phyloP scores from a whole-genome alignment of 2,329 filamentous ascomycete genomes.

The Tolypocladium tundrense region DNA sequence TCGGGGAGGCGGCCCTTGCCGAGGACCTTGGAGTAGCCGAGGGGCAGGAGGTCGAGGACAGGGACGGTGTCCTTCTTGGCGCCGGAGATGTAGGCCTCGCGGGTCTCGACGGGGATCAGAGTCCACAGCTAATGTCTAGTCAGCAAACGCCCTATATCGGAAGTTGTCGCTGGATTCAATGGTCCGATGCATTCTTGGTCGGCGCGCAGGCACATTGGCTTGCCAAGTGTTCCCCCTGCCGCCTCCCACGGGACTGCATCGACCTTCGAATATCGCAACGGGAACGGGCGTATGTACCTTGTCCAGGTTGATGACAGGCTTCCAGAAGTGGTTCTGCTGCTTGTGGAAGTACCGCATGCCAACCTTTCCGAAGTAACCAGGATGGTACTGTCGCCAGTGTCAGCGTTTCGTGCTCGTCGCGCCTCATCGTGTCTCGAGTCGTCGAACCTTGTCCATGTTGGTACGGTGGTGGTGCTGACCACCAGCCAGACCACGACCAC shows the following conservation, averaged over 20 bases:
- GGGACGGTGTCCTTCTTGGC: slow-evolving; percentile 82
- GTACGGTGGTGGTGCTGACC: slow-evolving; percentile 78
- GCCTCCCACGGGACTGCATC: neutral
- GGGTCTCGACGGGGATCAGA: slow-evolving; percentile 84
- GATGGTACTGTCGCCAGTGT: slow-evolving; percentile 61
- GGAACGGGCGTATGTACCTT: slow-evolving; percentile 51
- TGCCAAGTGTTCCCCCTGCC: neutral
- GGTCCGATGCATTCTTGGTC: neutral
- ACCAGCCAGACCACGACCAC: slow-evolving; percentile 86
- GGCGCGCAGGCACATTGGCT: neutral
- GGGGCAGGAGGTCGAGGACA: slow-evolving; percentile 92
- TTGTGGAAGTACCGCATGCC: slow-evolving; percentile 97
- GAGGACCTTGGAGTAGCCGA: slow-evolving; percentile 97
- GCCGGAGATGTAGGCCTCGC: slow-evolving; percentile 80
- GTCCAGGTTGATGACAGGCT: slow-evolving; percentile 96
- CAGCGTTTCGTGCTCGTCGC: slow-evolving; percentile 10
- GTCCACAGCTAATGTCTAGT: slow-evolving; percentile 67
- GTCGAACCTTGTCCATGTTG: slow-evolving; percentile 66
- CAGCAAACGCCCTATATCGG: slow-evolving; percentile 10
- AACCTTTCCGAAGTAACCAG: slow-evolving; percentile 98
- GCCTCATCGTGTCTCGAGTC: slow-evolving; percentile 19
- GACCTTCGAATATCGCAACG: neutral
- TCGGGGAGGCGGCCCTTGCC: slow-evolving; percentile 95
- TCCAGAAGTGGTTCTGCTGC: slow-evolving; percentile 93
- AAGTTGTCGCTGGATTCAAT: neutral